phyloP scores from a whole-genome alignment of 495 filamentous ascomycete species.

The Lepraria neglecta region DNA sequence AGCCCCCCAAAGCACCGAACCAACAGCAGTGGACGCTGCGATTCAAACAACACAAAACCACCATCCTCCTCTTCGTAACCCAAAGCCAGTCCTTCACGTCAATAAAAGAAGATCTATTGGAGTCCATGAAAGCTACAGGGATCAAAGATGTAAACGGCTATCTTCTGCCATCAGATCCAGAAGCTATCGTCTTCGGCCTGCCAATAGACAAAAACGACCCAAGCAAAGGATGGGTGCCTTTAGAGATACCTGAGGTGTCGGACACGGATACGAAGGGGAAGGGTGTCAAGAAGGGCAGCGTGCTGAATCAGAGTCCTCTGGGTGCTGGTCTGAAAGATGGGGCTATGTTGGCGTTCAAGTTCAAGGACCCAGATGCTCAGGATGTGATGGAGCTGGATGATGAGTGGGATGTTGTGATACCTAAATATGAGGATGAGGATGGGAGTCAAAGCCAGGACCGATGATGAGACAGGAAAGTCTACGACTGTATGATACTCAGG shows the following conservation, averaged over 20 bases:
- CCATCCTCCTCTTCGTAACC: conserved; percentile 64
- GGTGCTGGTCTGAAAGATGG: conserved; percentile 52
- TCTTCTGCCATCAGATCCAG: conserved; percentile 41
- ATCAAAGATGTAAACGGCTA: conserved; percentile 43
- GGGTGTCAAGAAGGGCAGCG: conserved; percentile 36
- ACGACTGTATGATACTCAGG: not conserved
- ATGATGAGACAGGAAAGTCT: not conserved
- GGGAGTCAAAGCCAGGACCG: conserved; percentile 17
- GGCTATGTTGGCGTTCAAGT: conserved; percentile 63
- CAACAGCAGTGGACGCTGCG: conserved; percentile 55
- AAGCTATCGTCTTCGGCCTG: conserved; percentile 49
- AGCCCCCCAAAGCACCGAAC: conserved; percentile 29
- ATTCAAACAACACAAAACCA: conserved; percentile 74
- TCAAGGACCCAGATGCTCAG: conserved; percentile 37
- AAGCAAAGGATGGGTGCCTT: conserved; percentile 50
- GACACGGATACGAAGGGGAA: conserved; percentile 38
- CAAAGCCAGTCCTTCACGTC: conserved; percentile 52
- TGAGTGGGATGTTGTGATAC: conserved; percentile 60
- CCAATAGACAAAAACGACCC: conserved; percentile 50
- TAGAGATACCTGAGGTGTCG: conserved; percentile 38
- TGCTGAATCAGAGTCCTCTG: conserved; percentile 41
- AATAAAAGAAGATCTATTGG: conserved; percentile 59
- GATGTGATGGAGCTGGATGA: conserved; percentile 43
- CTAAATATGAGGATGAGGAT: conserved; percentile 53
- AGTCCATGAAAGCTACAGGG: conserved; percentile 41